phyloP scores from a whole-genome alignment of 2,329 filamentous ascomycete species.

The Apiospora koreana region DNA sequence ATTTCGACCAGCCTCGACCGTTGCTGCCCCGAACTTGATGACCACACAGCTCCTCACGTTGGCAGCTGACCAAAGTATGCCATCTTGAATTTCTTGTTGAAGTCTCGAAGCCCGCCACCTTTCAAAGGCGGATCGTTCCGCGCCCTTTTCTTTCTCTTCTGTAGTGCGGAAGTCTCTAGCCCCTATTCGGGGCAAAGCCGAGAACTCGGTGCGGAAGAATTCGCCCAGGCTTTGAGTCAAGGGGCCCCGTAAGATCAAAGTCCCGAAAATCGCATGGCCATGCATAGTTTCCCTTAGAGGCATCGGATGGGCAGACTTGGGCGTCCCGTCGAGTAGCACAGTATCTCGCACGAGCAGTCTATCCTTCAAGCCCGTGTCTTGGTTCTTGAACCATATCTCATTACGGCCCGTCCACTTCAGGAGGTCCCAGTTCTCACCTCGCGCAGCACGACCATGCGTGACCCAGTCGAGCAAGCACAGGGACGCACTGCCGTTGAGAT shows the following conservation, averaged over 20 bases:
- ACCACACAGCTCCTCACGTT: slow-evolving; percentile 80
- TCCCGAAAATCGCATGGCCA: slow-evolving; percentile 76
- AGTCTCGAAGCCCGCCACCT: slow-evolving; percentile 59
- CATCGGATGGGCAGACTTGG: slow-evolving; percentile 39
- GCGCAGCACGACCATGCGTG: slow-evolving; percentile 79
- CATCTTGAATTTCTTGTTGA: slow-evolving; percentile 56
- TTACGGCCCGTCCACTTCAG: slow-evolving; percentile 79
- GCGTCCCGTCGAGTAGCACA: slow-evolving; percentile 67
- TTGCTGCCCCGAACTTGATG: slow-evolving; percentile 84
- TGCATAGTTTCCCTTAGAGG: slow-evolving; percentile 67
- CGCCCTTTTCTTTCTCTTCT: slow-evolving; percentile 45
- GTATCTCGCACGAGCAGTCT: slow-evolving; percentile 84
- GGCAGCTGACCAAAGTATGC: slow-evolving; percentile 80
- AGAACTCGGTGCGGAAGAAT: slow-evolving; percentile 81
- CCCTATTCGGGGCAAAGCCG: slow-evolving; percentile 76
- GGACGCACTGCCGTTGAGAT: slow-evolving; percentile 55
- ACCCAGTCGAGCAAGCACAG: slow-evolving; percentile 94
- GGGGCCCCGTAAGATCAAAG: slow-evolving; percentile 77
- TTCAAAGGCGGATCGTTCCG: slow-evolving; percentile 42
- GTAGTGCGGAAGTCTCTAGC: slow-evolving; percentile 71
- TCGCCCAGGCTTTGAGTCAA: slow-evolving; percentile 65
- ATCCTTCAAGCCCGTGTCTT: slow-evolving; percentile 35
- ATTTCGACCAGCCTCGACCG: slow-evolving; percentile 76
- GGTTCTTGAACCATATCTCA: slow-evolving; percentile 69
- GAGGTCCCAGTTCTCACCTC: slow-evolving; percentile 88